A percentile compares a stretch with the other conserved stretches of the same genome.
Conservation (phyloP, 1,284 basidiomycete genomes). For the Abortiporus biennis region DNA sequence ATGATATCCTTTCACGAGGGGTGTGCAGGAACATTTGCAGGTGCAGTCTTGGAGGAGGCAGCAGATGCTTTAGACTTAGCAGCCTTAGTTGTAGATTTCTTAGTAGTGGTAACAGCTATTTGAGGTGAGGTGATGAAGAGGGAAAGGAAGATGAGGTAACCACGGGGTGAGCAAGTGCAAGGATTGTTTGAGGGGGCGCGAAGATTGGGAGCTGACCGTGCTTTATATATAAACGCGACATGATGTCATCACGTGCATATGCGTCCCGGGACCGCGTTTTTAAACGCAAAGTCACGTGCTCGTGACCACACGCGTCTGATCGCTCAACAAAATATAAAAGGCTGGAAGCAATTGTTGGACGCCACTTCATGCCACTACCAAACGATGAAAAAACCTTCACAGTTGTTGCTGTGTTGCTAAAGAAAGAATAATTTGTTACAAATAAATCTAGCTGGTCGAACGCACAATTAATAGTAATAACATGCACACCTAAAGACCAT, state of each 20-base stretch:
- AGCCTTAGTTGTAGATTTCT: constrained; percentile 12
- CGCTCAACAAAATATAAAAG: no score
- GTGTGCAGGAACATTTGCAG: constrained; percentile 33
- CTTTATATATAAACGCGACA: constrained; percentile 26
- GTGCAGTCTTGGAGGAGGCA: constrained; percentile 18
- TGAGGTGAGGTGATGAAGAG: background rate
- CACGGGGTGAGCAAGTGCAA: constrained; percentile 12
- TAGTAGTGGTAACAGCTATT: constrained; percentile 8
- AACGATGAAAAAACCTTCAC: no score
- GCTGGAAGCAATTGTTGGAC: no score
- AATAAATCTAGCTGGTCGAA: no score
- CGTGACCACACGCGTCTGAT: no score
- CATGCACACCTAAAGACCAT: no score
- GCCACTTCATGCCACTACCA: no score
- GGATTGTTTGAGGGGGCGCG: constrained; percentile 12
- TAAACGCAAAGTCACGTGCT: constrained; percentile 24
- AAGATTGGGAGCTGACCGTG: constrained; percentile 12
- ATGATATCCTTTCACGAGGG: constrained; percentile 77
- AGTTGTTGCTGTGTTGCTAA: no score
- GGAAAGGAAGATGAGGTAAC: constrained; percentile 8
- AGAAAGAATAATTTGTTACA: no score
- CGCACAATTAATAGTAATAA: no score
- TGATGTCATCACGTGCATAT: constrained; percentile 29
- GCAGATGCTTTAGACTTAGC: constrained; percentile 23
- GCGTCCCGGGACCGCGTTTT: constrained; percentile 21